These are phyloP conservation scores for Alternaria sp. DNA, from an alignment of 2,329 filamentous ascomycete species.

Conservation along the genomic window DNA sequence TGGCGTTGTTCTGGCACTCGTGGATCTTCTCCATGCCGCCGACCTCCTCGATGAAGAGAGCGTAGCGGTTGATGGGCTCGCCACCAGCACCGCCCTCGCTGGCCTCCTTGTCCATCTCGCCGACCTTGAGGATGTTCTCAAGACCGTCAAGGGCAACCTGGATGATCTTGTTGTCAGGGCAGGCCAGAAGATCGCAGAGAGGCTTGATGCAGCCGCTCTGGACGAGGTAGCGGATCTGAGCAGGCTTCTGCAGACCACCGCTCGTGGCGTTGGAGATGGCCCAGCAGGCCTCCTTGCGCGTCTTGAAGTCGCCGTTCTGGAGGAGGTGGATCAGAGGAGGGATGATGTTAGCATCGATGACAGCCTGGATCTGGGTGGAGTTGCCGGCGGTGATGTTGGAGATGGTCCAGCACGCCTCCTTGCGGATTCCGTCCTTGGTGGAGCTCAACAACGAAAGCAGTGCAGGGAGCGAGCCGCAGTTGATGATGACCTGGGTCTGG, in stretches of 20 bases:
- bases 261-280: slow-evolving; percentile 98
- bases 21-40: slow-evolving; percentile 99
- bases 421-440: slow-evolving; percentile 97
- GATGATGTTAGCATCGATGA: slow-evolving; percentile 96
- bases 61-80: slow-evolving; percentile 91
- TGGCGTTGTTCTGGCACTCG: slow-evolving; percentile 99
- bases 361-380: slow-evolving; percentile 95
- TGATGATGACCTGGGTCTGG: slow-evolving; percentile 99
- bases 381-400: slow-evolving; percentile 99
- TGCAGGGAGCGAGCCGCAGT: slow-evolving; percentile 91
- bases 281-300: slow-evolving; percentile 99
- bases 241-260: slow-evolving; percentile 96
- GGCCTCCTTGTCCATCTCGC: slow-evolving; percentile 96
- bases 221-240: slow-evolving; percentile 96
- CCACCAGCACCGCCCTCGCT: slow-evolving; percentile 65
- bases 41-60: slow-evolving; percentile 97
- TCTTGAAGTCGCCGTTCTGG: slow-evolving; percentile 98
- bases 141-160: slow-evolving; percentile 97
- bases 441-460: slow-evolving; percentile 94
- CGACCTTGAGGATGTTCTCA: slow-evolving; percentile 99
- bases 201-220: slow-evolving; percentile 95
- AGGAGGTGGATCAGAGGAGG: slow-evolving; percentile 95
- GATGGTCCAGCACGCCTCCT: slow-evolving; percentile 99
- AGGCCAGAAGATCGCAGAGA: slow-evolving; percentile 90
- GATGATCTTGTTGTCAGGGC: slow-evolving; percentile 99